Evolutionary conservation across 2,329 filamentous ascomycete species (phyloP), one percentile per base, ranked within the genome.

Genomic region (Laburnicola sp.): DNA sequence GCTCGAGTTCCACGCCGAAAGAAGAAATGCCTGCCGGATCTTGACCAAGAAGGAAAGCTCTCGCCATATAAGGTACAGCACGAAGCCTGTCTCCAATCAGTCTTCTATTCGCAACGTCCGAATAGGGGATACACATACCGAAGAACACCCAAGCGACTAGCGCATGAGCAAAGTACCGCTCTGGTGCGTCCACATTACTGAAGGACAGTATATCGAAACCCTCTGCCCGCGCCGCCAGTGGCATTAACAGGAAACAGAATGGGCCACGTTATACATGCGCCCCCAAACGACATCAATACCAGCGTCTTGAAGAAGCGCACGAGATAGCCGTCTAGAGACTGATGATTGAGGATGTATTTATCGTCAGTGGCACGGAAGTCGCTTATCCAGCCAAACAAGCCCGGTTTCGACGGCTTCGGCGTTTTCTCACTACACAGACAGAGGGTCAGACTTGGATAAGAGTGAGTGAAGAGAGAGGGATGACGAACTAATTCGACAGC

Each of bases 301-400:
- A 46, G 9, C 26, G 39, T 46, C 27, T 46, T 46, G 44, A 46
- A 39, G 26, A 46, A 46, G 1, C 44, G 44, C 5, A 46, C 16
- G 9, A 46, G 44, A 11, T 46, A 46, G 16, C 26, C 44, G 39
- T 46, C 44, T 6, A 46, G 44, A 0, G 44, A 46, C n/a, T 51
- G 44, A 21, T 51, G 49, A n/a, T 47, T 47, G 43, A 47, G 49
- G 21, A 51, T 43, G 21, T 38, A 51, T 21, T 51, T 38, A 28
- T 51, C 49, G 9, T 35, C 32, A 9, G 39, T 42, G 8, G 26
- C 22, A 10, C 35, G 39, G 27, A 47, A 51, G 3, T 47, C 40
- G 4, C 16, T 36, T 6, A 47, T 40, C 43, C 44, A 51, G 21
- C 38, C 44, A 6, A 51, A 38, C 7, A 38, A 16, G 25, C 49